Base-by-base conservation (phyloP, 2,329 filamentous ascomycete genomes). In the Pseudocercospora eumusae region DNA sequence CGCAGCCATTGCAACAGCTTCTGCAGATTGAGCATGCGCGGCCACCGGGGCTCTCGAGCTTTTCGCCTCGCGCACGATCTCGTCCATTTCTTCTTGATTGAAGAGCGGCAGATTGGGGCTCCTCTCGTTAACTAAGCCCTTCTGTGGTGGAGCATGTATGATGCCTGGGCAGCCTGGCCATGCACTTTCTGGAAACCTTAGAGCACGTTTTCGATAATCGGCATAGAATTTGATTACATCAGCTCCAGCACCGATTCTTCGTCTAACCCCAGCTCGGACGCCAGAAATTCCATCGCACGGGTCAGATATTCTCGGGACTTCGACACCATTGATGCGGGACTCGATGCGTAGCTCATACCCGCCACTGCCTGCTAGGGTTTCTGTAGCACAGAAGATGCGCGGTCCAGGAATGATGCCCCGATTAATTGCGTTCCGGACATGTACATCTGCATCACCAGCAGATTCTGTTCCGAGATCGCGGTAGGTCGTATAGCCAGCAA, bases 401-500 rank as follows among this genome's bases (percentile, higher is more conserved):
- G 84, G 83, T 0, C 84, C 84, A 0, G 82, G 81, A 1, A 78
- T 80, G 10, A 86, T 68, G 4, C 82, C 83, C 6, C 83, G 80
- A 64, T 83, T 83, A 67, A 86, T 79, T 33, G 80, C 78, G 69
- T 86, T 81, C 9, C 83, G 78, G 3, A 86, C 71, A 58, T 79
- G 79, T 42, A 78, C 78, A 69, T 86, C 83, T 27, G 79, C 78
- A 40, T 80, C 78, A 27, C 77, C 75, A 62, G 84, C 76, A 0
- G 79, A 78, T 67, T 86, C 83, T 2, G 82, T 83, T 13, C 83
- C 82, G 0, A 85, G 76, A 69, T 86, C 83, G 9, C 83, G 77
- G 70, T 84, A 85, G 1, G 83, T 85, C 0, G 83, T 87, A 74
- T 83, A 86, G 6, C 84, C 85, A 0, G 84, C 82, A 20, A 82